Percentiles rank a stretch among this genome's conserved stretches.
phyloP scores from a whole-genome alignment of 2,329 filamentous ascomycete genomes.

The Diaporthe citriasiana region DNA sequence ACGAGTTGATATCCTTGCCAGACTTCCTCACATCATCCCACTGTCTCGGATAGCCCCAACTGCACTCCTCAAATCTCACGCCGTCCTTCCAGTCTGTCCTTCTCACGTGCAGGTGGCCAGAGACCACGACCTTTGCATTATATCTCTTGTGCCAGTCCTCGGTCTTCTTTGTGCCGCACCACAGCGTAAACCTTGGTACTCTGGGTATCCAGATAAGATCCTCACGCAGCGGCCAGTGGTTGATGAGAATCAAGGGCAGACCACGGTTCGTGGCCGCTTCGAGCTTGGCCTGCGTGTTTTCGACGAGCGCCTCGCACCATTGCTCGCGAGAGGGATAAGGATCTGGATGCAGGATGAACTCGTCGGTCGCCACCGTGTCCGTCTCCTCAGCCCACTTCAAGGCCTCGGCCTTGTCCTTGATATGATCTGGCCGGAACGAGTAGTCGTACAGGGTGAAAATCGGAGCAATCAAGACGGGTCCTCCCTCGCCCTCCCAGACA shows the following conservation, averaged over 20 bases:
- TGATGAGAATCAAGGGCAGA: constrained; percentile 51
- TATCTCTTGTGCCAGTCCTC: constrained; percentile 54
- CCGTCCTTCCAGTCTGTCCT: constrained; percentile 56
- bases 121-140: constrained; percentile 53
- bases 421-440: constrained; percentile 65
- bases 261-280: constrained; percentile 44
- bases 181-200: constrained; percentile 55
- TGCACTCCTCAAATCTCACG: constrained; percentile 55
- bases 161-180: constrained; percentile 55
- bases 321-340: constrained; percentile 52
- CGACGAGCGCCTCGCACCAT: constrained; percentile 52
- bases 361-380: constrained; percentile 55
- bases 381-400: constrained; percentile 54
- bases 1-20: constrained; percentile 51
- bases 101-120: constrained; percentile 55
- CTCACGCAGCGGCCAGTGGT: constrained; percentile 56
- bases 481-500: constrained; percentile 66
- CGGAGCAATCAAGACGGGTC: constrained; percentile 64
- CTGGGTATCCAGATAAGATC: constrained; percentile 53
- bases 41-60: constrained; percentile 55
- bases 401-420: constrained; percentile 60
- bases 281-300: constrained; percentile 48
- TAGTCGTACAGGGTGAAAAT: constrained; percentile 74
- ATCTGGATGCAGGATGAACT: constrained; percentile 54
- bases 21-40: constrained; percentile 51